phyloP scores from a whole-genome alignment of 106 monocot genomes.

The Dendrobium officinale region DNA sequence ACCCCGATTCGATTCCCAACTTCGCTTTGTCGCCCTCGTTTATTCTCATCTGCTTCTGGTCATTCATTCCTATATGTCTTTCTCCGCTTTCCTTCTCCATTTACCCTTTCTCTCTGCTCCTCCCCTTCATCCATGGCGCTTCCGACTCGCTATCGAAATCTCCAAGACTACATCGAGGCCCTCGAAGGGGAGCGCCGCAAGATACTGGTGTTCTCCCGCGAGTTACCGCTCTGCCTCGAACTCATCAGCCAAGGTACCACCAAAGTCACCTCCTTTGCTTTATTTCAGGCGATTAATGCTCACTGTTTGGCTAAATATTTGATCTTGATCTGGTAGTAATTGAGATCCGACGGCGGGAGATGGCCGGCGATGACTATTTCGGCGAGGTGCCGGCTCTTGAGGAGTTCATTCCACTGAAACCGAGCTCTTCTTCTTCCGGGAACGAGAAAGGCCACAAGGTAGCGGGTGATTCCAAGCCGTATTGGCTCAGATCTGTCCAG shows the following conservation, averaged over 20 bases:
- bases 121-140: background rate
- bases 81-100: no score
- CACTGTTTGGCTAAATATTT: background rate
- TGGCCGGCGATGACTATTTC: background rate
- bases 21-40: background rate
- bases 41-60: background rate
- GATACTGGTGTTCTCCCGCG: slow-evolving; percentile 46
- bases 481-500: slow-evolving; percentile 39
- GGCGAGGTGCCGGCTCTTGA: slow-evolving; percentile 13
- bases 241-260: slow-evolving; percentile 33
- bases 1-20: background rate
- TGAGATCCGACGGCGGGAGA: background rate
- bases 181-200: slow-evolving; percentile 39
- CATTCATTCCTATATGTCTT: background rate
- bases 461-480: slow-evolving; percentile 2
- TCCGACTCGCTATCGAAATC: background rate
- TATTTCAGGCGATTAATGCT: background rate
- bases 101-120: background rate
- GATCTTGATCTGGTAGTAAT: slow-evolving; percentile 14
- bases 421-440: background rate
- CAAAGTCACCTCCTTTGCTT: background rate
- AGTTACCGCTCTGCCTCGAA: slow-evolving; percentile 44
- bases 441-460: background rate
- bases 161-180: slow-evolving; percentile 27
- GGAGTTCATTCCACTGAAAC: slow-evolving; percentile 24